Percentiles rank a stretch among this genome's conserved stretches.
Conservation (phyloP, 2,329 filamentous ascomycete genomes). For the Periconia digitata region DNA sequence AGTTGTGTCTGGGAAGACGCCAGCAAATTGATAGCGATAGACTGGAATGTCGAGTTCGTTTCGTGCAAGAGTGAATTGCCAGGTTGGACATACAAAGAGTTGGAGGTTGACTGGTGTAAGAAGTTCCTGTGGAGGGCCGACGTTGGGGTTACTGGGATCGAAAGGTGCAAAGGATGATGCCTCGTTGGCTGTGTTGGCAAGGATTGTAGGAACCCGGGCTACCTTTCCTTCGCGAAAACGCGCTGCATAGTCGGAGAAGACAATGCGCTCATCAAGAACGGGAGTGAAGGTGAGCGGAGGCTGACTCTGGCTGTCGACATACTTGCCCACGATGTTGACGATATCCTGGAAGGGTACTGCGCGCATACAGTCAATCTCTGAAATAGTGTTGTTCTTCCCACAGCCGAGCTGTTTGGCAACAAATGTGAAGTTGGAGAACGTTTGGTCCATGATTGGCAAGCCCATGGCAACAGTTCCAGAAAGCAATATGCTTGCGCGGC, state of each 20-base stretch:
- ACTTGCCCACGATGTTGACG: slow-evolving; percentile 31
- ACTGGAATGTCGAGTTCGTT: slow-evolving; percentile 10
- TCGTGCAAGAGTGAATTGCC: slow-evolving; percentile 7
- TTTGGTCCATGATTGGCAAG: not conserved
- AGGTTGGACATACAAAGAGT: slow-evolving; percentile 9
- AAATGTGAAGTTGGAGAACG: slow-evolving; percentile 11
- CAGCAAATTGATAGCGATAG: slow-evolving; percentile 11
- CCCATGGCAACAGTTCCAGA: slow-evolving; percentile 5
- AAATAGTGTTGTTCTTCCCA: slow-evolving; percentile 2
- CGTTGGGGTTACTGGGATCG: slow-evolving; percentile 4
- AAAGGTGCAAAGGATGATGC: slow-evolving; percentile 10
- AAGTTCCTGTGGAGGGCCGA: slow-evolving; percentile 4
- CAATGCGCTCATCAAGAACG: slow-evolving; percentile 16
- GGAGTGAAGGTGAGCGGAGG: slow-evolving; percentile 23
- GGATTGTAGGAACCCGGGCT: slow-evolving; percentile 9
- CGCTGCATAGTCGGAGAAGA: slow-evolving; percentile 19
- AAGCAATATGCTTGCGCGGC: slow-evolving; percentile 44
- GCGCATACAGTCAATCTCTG: slow-evolving; percentile 40
- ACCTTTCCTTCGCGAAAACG: slow-evolving; percentile 9
- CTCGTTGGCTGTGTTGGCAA: slow-evolving; percentile 15
- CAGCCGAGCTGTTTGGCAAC: slow-evolving; percentile 10
- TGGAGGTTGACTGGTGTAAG: slow-evolving; percentile 1
- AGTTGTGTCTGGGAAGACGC: slow-evolving; percentile 13
- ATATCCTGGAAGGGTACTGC: slow-evolving; percentile 25
- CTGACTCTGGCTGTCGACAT: slow-evolving; percentile 19